These are phyloP conservation scores for Nematodospora anomalae DNA, from an alignment of 1,139 yeast species.

Conservation along the genomic window DNA sequence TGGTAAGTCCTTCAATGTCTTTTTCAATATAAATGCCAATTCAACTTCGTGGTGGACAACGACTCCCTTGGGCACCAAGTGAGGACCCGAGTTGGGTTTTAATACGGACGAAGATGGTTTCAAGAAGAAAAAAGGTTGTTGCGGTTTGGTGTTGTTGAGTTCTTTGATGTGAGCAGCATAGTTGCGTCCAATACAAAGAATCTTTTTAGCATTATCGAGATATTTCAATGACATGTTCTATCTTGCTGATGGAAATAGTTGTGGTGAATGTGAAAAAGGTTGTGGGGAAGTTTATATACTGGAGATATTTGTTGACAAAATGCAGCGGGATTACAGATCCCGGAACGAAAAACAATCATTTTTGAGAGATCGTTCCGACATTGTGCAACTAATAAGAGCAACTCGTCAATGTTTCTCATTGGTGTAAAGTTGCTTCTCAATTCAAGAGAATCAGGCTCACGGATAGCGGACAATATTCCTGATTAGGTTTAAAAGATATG, in stretches of 20 bases:
- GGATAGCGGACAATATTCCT: too few relatives aligned
- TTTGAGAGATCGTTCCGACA: too few relatives aligned
- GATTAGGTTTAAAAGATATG: too few relatives aligned
- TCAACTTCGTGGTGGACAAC: constrained; percentile 92
- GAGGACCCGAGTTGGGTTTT: constrained; percentile 67
- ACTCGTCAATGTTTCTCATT: too few relatives aligned
- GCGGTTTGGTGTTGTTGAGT: constrained; percentile 75
- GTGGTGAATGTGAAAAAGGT: neutral
- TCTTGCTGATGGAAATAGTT: neutral
- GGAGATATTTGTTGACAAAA: too few relatives aligned
- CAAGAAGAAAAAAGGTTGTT: constrained; percentile 85
- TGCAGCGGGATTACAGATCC: too few relatives aligned
- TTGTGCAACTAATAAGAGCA: too few relatives aligned
- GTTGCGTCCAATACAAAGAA: constrained; percentile 93
- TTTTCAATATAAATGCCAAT: constrained; percentile 73
- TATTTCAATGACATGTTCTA: constrained; percentile 63
- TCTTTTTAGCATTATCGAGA: constrained; percentile 68
- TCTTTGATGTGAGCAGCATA: constrained; percentile 94
- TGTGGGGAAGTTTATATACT: neutral
- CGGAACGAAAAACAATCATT: too few relatives aligned
- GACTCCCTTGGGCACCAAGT: constrained; percentile 79
- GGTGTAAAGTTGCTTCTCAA: too few relatives aligned
- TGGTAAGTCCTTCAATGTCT: constrained; percentile 61
- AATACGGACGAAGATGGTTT: constrained; percentile 77
- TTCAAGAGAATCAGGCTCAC: too few relatives aligned